A percentile compares a stretch with the other conserved stretches of the same genome.
Conservation (phyloP, 2,329 filamentous ascomycete genomes). For the Fusarium metavorans region DNA sequence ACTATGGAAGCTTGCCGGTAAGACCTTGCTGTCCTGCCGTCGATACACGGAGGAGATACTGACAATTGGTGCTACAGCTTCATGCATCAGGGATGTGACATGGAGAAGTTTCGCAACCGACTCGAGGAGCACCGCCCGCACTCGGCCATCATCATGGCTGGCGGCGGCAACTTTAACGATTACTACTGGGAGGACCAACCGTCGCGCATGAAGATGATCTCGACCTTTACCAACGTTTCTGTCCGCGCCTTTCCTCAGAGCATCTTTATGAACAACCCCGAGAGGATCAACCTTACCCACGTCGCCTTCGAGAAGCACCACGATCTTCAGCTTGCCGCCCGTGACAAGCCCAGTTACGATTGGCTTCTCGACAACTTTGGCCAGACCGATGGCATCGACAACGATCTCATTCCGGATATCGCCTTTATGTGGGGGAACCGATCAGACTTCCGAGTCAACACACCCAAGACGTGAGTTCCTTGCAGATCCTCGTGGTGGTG, state of each 20-base stretch:
- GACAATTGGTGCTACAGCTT: slow-evolving; percentile 32
- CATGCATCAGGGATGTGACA: slow-evolving; percentile 42
- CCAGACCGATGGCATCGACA: slow-evolving; percentile 34
- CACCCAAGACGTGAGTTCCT: slow-evolving; percentile 42
- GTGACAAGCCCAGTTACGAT: slow-evolving; percentile 44
- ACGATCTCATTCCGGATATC: slow-evolving; percentile 43
- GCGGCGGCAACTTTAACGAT: slow-evolving; percentile 45
- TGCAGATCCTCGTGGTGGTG: background rate
- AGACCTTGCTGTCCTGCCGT: slow-evolving; percentile 1
- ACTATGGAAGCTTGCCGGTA: slow-evolving; percentile 46
- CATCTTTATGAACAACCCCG: slow-evolving; percentile 39
- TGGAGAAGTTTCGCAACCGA: slow-evolving; percentile 34
- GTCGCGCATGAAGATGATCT: slow-evolving; percentile 46
- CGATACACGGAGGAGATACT: slow-evolving; percentile 10
- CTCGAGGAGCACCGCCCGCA: slow-evolving; percentile 44
- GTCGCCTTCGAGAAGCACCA: slow-evolving; percentile 37
- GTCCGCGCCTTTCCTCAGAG: slow-evolving; percentile 44
- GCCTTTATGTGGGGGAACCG: slow-evolving; percentile 46
- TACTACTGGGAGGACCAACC: slow-evolving; percentile 47
- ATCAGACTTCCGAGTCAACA: slow-evolving; percentile 42
- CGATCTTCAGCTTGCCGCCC: slow-evolving; percentile 42
- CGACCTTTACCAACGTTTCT: slow-evolving; percentile 37
- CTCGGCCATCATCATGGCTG: slow-evolving; percentile 45
- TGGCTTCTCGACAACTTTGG: slow-evolving; percentile 42
- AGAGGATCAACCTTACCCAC: slow-evolving; percentile 37